Percentiles rank a stretch among this genome's conserved stretches.
Conservation (phyloP, 345 rosid genomes). For the Populus euphratica region DNA sequence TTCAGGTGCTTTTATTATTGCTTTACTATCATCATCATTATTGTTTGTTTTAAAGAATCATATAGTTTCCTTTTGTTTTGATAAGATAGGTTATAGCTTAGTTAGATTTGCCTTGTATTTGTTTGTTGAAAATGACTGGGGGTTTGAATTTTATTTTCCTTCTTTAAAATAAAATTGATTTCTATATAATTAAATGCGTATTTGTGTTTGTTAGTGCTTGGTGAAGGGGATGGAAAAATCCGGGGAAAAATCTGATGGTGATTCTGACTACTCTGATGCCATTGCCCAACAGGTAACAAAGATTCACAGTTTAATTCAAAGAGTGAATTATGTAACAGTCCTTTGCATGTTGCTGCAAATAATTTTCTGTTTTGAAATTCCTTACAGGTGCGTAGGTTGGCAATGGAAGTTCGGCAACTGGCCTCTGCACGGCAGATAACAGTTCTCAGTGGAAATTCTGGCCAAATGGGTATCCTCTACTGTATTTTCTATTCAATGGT, state of each 20-base stretch:
- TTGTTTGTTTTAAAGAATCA: neutral
- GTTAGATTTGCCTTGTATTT: neutral
- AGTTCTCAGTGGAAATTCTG: slow-evolving; percentile 66
- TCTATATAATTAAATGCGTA: neutral
- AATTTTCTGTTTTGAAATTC: neutral
- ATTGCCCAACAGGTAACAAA: slow-evolving; percentile 60
- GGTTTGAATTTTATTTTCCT: neutral
- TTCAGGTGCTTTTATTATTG: slow-evolving; percentile 46
- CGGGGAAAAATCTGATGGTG: slow-evolving; percentile 51
- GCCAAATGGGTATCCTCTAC: slow-evolving; percentile 33
- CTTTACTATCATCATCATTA: neutral
- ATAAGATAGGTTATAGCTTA: neutral
- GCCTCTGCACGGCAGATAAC: slow-evolving; percentile 69
- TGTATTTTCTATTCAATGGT: neutral
- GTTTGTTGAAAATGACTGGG: neutral
- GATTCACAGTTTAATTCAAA: slow-evolving; percentile 8
- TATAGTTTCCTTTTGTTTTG: neutral
- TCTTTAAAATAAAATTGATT: neutral
- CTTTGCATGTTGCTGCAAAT: neutral
- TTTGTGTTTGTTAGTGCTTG: slow-evolving; percentile 37
- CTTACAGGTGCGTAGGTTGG: slow-evolving; percentile 57
- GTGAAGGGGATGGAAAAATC: slow-evolving; percentile 58
- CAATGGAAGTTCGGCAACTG: slow-evolving; percentile 59
- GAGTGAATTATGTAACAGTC: neutral
- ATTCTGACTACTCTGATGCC: slow-evolving; percentile 55